Evolutionary conservation across 495 filamentous ascomycete species (phyloP), one percentile per base, ranked within the genome.

Genomic region (Aspergillus mulundensis): DNA sequence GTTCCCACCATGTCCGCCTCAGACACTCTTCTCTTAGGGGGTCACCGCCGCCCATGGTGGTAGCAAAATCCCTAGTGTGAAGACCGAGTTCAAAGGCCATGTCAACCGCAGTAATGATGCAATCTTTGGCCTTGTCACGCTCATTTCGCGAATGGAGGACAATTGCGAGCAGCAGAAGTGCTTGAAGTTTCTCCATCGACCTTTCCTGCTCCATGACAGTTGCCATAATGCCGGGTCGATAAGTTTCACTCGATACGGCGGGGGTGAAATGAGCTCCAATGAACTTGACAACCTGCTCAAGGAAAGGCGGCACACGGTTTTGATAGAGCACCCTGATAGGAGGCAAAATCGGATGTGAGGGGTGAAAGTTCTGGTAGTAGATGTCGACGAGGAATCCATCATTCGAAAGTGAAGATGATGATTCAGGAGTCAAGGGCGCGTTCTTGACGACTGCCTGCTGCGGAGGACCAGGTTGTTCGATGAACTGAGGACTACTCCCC

Each of bases 1-100:
- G 69, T 60, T 95, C 89, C 91, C 91, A 96, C 91, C 90, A 95
- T 15, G 90, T 95, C 39, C 91, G 80, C 23, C 91, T 79, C 79
- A 89, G 84, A 64, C 86, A 87, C 65, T 96, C 91, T 34, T 83
- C 85, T 6, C 87, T 66, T 7, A 89, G 73, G 0, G 76, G 75
- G 51, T 85, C 77, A 7, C 70, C 69, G 25, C 70, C 63, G 34
- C 77, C 71, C 61, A 82, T 70, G 2, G 66, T 57, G 2, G 64
- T 58, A 5, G 80, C 75, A 58, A 77, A 87, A 10, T 65, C 64
- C 50, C 67, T 70, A 54, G 80, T 82, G 68, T 95, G 84, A 72
- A 96, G 77, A 1, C 87, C 86, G 21, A 94, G 74, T 50, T 91
- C 84, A 19, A 93, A 75, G 14, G 89, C 88, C 47, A 88, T 60